Evolutionary conservation across 805 yeast genomes (phyloP).

Genomic region (Metschnikowia lachancei): DNA sequence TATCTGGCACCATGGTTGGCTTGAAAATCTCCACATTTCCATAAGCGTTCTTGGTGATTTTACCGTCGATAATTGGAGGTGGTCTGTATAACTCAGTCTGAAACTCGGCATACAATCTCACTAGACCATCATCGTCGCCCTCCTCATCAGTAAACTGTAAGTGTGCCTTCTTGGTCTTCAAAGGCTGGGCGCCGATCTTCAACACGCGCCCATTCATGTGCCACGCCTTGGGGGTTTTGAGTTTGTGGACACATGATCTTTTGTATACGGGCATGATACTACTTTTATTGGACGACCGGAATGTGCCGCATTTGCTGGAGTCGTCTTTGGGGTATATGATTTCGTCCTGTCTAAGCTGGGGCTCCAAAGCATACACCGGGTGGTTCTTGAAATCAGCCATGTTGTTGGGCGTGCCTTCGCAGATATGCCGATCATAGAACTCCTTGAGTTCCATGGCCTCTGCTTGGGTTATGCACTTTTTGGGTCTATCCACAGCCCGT

Average conservation of each 20-base stretch:
- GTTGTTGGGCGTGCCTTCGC: conserved; percentile 86
- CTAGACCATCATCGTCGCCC: conserved; percentile 50
- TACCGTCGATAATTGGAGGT: conserved; percentile 62
- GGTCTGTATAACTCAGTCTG: conserved; percentile 76
- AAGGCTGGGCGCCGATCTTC: conserved; percentile 66
- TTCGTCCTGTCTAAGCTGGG: conserved; percentile 71
- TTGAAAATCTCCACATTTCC: conserved; percentile 83
- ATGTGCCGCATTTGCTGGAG: conserved; percentile 60
- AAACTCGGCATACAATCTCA: conserved; percentile 66
- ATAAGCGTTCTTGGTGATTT: conserved; percentile 68
- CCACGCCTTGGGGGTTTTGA: conserved; percentile 84
- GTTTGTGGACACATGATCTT: conserved; percentile 57
- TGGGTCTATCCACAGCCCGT: conserved; percentile 26
- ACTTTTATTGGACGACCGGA: conserved; percentile 37
- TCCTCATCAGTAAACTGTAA: conserved; percentile 35
- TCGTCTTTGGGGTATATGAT: conserved; percentile 63
- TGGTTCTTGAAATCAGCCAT: conserved; percentile 82
- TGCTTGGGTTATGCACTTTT: conserved; percentile 26
- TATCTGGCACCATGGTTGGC: conserved; percentile 78
- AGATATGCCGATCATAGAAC: conserved; percentile 56
- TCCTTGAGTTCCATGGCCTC: conserved; percentile 61
- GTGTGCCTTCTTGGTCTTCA: conserved; percentile 34
- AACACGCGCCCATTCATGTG: conserved; percentile 74
- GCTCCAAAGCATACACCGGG: conserved; percentile 79
- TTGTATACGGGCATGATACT: conserved; percentile 60